Evolutionary conservation across 1,284 basidiomycete species (phyloP).

Genomic region (Chondrostereum purpureum): DNA sequence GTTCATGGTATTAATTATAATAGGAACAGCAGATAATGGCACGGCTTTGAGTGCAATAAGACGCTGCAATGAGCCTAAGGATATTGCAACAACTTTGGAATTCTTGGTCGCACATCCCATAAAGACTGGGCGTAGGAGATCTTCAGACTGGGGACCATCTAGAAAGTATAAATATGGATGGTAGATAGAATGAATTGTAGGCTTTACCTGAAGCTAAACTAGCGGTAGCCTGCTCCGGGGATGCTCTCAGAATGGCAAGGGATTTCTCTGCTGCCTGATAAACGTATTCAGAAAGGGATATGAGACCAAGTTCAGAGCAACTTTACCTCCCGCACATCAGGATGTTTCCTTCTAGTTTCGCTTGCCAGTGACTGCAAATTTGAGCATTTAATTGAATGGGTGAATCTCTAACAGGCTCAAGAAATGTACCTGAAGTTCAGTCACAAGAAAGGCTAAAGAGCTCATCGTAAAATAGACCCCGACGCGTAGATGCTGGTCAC

Average conservation of each 20-base stretch:
- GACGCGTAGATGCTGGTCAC: no score
- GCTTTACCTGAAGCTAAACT: constrained; percentile 57
- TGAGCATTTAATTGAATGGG: not conserved
- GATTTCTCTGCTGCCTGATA: constrained; percentile 81
- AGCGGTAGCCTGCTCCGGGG: constrained; percentile 62
- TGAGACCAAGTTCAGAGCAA: no score
- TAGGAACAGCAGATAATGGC: constrained; percentile 69
- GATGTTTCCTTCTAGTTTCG: constrained; percentile 76
- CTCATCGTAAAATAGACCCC: constrained; percentile 34
- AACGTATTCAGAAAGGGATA: not conserved
- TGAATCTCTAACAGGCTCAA: not conserved
- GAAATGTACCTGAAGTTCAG: constrained; percentile 36
- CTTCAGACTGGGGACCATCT: constrained; percentile 78
- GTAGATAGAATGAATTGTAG: constrained; percentile 5
- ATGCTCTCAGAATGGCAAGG: constrained; percentile 67
- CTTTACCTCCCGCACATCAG: constrained; percentile 76
- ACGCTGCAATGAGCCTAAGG: constrained; percentile 86
- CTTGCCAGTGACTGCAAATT: constrained; percentile 58
- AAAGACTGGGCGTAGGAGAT: constrained; percentile 83
- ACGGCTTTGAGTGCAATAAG: constrained; percentile 85
- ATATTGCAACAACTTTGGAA: constrained; percentile 90
- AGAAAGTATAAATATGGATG: constrained; percentile 5
- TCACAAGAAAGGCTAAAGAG: constrained; percentile 39
- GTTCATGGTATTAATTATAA: constrained; percentile 76
- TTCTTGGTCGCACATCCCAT: constrained; percentile 93